Evolutionary conservation across 352 stramenopile species (phyloP), one percentile per base, ranked within the genome.

Genomic region (Phytopythium kandeliae): DNA sequence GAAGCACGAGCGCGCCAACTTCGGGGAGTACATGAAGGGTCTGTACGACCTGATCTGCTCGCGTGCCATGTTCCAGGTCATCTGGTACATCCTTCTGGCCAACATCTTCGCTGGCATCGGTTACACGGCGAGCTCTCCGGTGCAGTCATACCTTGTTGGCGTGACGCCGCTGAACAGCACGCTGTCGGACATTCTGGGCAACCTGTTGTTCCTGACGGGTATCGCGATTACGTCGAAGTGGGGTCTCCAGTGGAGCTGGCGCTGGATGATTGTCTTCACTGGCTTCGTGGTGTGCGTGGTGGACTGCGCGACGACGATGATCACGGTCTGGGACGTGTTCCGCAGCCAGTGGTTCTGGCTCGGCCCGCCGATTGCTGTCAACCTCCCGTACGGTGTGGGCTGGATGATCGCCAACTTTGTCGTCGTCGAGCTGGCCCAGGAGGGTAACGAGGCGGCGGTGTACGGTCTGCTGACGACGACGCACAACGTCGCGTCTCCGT

Each of bases 401-500:
- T 71, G 63, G 19, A 60, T 65, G 33, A 60, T 65, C 13, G 47
- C 40, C 5, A 57, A 44, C 21, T 65, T 60, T 16, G 53, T 65
- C 1, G 60, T 65, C 5, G 67, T 77, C 15, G 67, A 75, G 46
- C 38, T 78, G 0, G 55, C 57, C 9, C 60, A 62, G 12, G 43
- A 64, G 13, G 67, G 65, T 26, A 67, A 66, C 38, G 64, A 78
- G 43, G 67, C 40, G 15, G 59, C 58, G 21, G 54, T 65, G 11
- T 69, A 69, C 38, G 64, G 58, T 13, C 34, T 74, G 2, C 50
- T 72, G 13, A 69, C 67, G 22, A 78, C 63, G n/a, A 51, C 69
- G 34, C 45, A 36, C 16, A 72, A 78, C 53, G 19, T 57, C 11
- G 48, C 51, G 4, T 47, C 47, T 10, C 58, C 58, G 17, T 65